Base-by-base conservation (phyloP, 2,329 filamentous ascomycete species). In the Aspergillus transmontanensis region DNA sequence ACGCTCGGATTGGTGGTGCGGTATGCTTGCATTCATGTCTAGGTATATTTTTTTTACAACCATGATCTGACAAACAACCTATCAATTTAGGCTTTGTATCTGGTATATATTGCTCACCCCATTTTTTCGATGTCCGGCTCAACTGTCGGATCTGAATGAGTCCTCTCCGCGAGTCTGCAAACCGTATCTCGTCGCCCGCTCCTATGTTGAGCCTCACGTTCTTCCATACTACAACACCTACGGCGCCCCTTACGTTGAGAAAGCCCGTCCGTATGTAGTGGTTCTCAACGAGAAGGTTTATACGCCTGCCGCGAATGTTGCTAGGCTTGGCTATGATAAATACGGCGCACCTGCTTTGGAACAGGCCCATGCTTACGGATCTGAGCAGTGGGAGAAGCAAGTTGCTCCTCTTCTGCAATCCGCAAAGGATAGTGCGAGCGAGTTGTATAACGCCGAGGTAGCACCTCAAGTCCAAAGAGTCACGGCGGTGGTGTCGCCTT, bases 61-160 rank as follows among this genome's bases (percentile, higher is more conserved):
- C 30, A 19, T 32, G 11, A 36, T 28, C 61, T 60, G 36, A 51
- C 58, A 32, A 43, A 21, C 30, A 50, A 30, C 56, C 48, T 11
- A 41, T 7, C 9, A n/a, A 4, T 59, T 55, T 65, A 94, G 94
- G 72, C 78, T 97, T 51, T 78, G 89, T 62, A 90, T 92, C 23
- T 99, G 94, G 94, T 96, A 95, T 76, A 85, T 89, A 41, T 88
- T 98, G 67, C 78, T 93, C 65, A 95, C 91, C 28, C 81, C 95
- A 60, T 79, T 94, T 63, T 91, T 99, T 76, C 87, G 90, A 65
- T 99, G 94, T 77, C 94, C 94, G 14, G 82, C 88, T 3, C 87
- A 86, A 10, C 79, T 89, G 64, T 85, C 89, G 32, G 84, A 87
- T 30, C 86, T 95, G 72, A 86, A 87, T 71, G 86, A 90, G 30